phyloP scores from a whole-genome alignment of 805 yeast genomes.

The Wickerhamiella occidentalis region DNA sequence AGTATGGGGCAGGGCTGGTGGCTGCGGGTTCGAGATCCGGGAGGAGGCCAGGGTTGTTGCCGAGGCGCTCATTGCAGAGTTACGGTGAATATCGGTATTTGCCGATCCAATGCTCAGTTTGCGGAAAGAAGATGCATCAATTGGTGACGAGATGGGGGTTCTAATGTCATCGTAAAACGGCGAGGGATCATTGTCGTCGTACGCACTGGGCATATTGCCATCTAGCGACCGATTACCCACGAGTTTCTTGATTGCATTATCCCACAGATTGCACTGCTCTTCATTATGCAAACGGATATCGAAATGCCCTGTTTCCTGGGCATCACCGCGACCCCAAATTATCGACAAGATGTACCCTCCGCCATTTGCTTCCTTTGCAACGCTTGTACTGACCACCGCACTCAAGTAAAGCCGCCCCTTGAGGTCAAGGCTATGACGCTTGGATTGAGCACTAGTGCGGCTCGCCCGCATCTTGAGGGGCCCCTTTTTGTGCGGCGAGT shows the following conservation, averaged over 20 bases:
- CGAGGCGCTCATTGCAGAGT: constrained; percentile 4
- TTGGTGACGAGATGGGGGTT: constrained; percentile 10
- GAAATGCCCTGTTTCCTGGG: constrained; percentile 76
- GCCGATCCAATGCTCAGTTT: constrained; percentile 10
- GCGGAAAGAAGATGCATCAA: constrained; percentile 8
- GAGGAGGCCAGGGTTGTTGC: constrained; percentile 4
- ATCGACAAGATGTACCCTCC: constrained; percentile 22
- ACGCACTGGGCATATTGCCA: constrained; percentile 6
- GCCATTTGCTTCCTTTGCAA: constrained; percentile 24
- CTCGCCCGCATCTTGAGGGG: constrained; percentile 39
- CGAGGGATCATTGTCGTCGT: constrained; percentile 13
- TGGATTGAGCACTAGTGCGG: constrained; percentile 16
- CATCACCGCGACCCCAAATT: constrained; percentile 39
- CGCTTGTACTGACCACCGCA: constrained; percentile 40
- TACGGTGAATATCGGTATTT: background rate
- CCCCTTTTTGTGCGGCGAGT: constrained; percentile 38
- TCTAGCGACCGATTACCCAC: background rate
- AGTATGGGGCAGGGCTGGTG: constrained; percentile 6
- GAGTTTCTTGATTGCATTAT: constrained; percentile 23
- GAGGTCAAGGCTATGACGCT: constrained; percentile 36
- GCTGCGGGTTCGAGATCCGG: constrained; percentile 3
- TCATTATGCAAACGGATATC: constrained; percentile 72
- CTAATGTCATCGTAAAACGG: constrained; percentile 15
- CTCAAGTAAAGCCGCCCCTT: constrained; percentile 75
- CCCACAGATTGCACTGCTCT: constrained; percentile 79